Percentiles rank a stretch among this genome's conserved stretches.
Evolutionary conservation across 2,329 filamentous ascomycete genomes (phyloP).

Genomic region (Verticillium albo-atrum): DNA sequence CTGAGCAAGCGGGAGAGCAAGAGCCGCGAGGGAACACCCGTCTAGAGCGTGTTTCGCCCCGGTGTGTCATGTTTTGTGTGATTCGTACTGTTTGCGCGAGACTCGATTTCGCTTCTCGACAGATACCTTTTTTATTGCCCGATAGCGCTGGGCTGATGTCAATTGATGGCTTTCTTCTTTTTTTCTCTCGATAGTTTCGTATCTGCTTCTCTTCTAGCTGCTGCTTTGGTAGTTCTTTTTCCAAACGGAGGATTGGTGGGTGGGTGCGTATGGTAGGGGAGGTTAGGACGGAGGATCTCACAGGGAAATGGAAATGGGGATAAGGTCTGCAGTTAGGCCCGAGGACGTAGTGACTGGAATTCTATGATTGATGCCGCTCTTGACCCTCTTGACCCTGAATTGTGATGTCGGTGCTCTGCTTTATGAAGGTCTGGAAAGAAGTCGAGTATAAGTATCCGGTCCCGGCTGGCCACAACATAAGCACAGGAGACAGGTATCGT

Average conservation of each 20-base stretch:
- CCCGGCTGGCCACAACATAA: too few species aligned
- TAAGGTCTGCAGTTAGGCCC: neutral
- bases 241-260: neutral
- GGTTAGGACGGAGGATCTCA: neutral
- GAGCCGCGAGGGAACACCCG: conserved; percentile 34
- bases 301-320: neutral
- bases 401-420: neutral
- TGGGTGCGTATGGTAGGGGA: neutral
- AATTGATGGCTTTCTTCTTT: conserved; percentile 1
- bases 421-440: too few species aligned
- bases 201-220: neutral
- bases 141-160: neutral
- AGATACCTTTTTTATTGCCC: conserved; percentile 1
- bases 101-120: neutral
- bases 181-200: neutral
- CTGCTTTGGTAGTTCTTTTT: neutral
- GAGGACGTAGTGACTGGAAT: neutral
- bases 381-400: neutral
- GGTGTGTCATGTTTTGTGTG: neutral
- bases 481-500: too few species aligned
- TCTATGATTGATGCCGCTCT: neutral
- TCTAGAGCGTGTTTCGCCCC: neutral
- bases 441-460: too few species aligned
- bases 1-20: conserved; percentile 50
- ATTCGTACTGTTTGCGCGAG: neutral